Evolutionary conservation across 805 yeast species (phyloP).

Genomic region (Saturnispora quitensis): DNA sequence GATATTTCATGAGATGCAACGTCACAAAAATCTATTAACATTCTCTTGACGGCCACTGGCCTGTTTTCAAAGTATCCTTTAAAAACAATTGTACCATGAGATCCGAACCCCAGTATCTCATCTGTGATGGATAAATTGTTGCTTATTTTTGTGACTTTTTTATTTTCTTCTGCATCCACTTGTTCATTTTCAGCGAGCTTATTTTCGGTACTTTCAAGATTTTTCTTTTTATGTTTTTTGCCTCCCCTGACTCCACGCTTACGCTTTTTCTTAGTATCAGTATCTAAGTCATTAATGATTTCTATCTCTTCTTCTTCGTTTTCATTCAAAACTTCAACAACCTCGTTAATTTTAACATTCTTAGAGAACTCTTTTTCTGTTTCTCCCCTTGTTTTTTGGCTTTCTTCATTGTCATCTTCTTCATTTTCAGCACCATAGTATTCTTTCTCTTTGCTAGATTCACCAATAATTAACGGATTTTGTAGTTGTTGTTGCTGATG

Average conservation of each 20-base stretch:
- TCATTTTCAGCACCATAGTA: constrained; percentile 9
- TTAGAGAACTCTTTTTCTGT: not conserved
- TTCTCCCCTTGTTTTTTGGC: not conserved
- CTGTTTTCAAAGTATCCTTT: constrained; percentile 85
- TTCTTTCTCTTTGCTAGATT: not conserved
- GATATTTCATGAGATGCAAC: constrained; percentile 89
- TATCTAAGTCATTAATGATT: constrained; percentile 8
- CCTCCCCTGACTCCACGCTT: constrained; percentile 88
- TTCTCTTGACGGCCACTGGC: constrained; percentile 92
- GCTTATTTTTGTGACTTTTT: constrained; percentile 14
- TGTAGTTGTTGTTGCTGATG: not conserved
- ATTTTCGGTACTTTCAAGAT: constrained; percentile 4
- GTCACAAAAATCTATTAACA: constrained; percentile 89
- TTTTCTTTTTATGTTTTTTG: constrained; percentile 41
- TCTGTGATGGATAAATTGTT: constrained; percentile 55
- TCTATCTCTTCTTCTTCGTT: constrained; percentile 1
- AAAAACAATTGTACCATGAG: constrained; percentile 93
- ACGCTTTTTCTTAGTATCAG: constrained; percentile 35
- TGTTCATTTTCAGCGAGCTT: not conserved
- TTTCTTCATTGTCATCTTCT: constrained; percentile 13
- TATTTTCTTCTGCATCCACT: not conserved
- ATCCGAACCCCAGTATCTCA: constrained; percentile 84
- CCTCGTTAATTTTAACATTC: constrained; percentile 8
- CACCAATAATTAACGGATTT: not conserved
- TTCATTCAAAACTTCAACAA: constrained; percentile 3